These are phyloP conservation scores for Trichomonas vaginalis DNA, from an alignment of 208 protist species.

Conservation along the genomic window DNA sequence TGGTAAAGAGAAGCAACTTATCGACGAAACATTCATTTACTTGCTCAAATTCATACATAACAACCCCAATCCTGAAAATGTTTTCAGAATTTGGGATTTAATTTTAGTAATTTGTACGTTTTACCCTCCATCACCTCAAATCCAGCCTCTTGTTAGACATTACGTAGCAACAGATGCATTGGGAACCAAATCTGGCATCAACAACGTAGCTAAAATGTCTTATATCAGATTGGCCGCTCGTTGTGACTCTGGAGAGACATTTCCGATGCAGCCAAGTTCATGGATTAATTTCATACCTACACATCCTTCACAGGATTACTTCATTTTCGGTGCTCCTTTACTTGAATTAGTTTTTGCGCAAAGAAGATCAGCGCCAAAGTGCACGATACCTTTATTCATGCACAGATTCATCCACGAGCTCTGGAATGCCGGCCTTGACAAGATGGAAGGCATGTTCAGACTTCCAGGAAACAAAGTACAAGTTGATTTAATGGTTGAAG, in stretches of 20 bases:
- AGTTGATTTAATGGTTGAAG: not conserved
- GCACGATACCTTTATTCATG: not conserved
- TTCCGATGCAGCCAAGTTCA: not conserved
- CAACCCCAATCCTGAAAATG: not conserved
- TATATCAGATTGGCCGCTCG: not conserved
- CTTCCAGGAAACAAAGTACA: not conserved
- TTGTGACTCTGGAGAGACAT: not conserved
- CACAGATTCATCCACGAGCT: not conserved
- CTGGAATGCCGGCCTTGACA: not conserved
- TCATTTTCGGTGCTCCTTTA: not conserved
- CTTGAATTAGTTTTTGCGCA: not conserved
- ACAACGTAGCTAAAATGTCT: not conserved
- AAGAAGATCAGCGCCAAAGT: not conserved
- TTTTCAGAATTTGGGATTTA: not conserved
- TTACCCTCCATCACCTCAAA: not conserved
- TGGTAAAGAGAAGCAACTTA: not conserved
- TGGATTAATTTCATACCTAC: not conserved
- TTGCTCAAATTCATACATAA: not conserved
- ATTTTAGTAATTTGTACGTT: not conserved
- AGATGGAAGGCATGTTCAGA: not conserved
- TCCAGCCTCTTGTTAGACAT: not conserved
- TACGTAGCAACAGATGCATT: not conserved
- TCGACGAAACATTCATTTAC: not conserved
- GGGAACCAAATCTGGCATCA: not conserved
- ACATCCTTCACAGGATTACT: not conserved